Percentiles rank a stretch among this genome's conserved stretches.
phyloP scores from a whole-genome alignment of 306 rosid genomes.

The Fragaria iinumae region DNA sequence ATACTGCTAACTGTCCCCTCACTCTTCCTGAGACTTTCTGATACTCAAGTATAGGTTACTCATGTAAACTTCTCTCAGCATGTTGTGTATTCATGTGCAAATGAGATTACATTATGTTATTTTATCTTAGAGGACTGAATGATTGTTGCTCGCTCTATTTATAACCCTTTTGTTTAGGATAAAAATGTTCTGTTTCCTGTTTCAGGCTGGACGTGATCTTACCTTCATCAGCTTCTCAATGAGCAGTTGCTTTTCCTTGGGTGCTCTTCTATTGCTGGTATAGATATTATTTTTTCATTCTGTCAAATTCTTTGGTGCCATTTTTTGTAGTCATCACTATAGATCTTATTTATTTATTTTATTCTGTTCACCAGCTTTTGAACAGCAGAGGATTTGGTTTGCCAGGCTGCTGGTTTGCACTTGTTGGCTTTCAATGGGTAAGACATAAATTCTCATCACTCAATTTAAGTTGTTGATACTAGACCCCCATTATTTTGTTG shows the following conservation, averaged over 20 bases:
- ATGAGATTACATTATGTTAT: background rate
- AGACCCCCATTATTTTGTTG: background rate
- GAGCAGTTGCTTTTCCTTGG: slow-evolving; percentile 7
- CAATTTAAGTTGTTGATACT: background rate
- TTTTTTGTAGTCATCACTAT: background rate
- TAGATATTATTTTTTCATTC: background rate
- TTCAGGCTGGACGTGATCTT: slow-evolving; percentile 13
- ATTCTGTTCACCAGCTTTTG: background rate
- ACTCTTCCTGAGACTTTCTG: background rate
- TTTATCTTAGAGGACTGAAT: background rate
- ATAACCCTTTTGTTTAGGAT: background rate
- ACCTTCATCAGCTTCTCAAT: slow-evolving; percentile 10
- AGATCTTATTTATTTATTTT: background rate
- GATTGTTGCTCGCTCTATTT: background rate
- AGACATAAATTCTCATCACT: background rate
- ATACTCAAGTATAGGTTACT: background rate
- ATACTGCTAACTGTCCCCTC: background rate
- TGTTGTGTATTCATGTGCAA: background rate
- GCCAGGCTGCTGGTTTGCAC: slow-evolving; percentile 7
- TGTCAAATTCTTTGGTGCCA: background rate
- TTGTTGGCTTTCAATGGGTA: slow-evolving; percentile 8
- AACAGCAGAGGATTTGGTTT: slow-evolving; percentile 10
- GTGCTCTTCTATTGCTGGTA: slow-evolving; percentile 11
- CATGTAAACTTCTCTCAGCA: background rate
- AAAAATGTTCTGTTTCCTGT: background rate